Base-by-base conservation (phyloP, 768 basidiomycete genomes). In the Cystofilobasidium bisporidii region DNA sequence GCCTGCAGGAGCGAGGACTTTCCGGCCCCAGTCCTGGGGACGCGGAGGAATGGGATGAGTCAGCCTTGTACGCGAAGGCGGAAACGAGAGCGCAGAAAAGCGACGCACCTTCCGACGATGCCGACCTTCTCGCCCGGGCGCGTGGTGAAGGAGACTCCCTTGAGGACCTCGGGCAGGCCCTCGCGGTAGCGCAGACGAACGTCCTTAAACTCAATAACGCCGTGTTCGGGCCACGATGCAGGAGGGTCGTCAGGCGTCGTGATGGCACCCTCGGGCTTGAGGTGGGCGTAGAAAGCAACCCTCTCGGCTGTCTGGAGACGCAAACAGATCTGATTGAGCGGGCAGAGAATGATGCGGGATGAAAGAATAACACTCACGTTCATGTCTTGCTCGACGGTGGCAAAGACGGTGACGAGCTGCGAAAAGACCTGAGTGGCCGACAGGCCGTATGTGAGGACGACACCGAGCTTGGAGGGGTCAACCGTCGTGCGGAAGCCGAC, bases 41-140 rank as follows among this genome's bases (percentile, higher is more conserved):
- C 70, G 63, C 30, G 72, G 71, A 73, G 9, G 10, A 41, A n/a
- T n/a, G 40, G 17, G 40, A 17, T 9, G 40, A 41, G 32, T 41
- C 58, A 60, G 40, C n/a, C 58, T 41, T 60, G 2, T 17, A 60
- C 15, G 28, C 20, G 9, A 50, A 14, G 48, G 12, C n/a, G 33
- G 43, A 32, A 26, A 8, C 32, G 18, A 38, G 26, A 40, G 24
- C 62, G 28, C 61, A 45, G 84, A n/a, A 48, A 9, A 47, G 48
- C 36, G 33, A 55, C 22, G 10, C 15, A 40, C 20, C 72, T 71
- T 0, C 81, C 81, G 22, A 81, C 80, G 64, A 96, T 85, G n/a
- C 94, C 94, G 55, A 94, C 83, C 76, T 92, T 94, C 75, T 93
- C 88, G 56, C 82, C 84, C 0, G 87, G 80, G 72, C 84, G 80